These are phyloP conservation scores for Aegilops bicornis DNA, from an alignment of 176 grass and related monocot species.

Conservation along the genomic window DNA sequence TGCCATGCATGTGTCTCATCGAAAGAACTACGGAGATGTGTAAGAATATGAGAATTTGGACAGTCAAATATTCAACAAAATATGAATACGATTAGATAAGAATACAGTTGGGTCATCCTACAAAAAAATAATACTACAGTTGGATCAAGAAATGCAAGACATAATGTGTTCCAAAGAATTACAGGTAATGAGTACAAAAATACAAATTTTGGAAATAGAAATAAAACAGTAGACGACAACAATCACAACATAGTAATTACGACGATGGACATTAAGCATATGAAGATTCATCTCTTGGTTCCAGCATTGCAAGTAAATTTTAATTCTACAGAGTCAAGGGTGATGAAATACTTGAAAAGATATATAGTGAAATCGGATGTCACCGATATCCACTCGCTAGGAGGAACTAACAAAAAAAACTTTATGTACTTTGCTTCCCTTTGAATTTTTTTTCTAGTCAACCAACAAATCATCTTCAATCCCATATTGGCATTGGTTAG, in stretches of 20 bases:
- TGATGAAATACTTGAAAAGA: not conserved
- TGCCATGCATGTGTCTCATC: too few species aligned
- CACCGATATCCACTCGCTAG: not conserved
- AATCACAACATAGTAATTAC: not conserved
- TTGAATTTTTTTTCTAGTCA: not conserved
- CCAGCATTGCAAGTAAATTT: not conserved
- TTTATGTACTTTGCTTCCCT: not conserved
- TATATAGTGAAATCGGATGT: not conserved
- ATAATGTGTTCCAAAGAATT: too few species aligned
- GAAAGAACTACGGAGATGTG: too few species aligned
- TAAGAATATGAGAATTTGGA: too few species aligned
- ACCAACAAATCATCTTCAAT: not conserved
- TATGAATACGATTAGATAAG: too few species aligned
- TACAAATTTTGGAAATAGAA: too few species aligned
- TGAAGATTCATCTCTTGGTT: not conserved
- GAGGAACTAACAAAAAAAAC: not conserved
- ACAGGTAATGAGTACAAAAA: too few species aligned
- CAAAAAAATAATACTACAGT: too few species aligned
- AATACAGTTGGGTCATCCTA: too few species aligned
- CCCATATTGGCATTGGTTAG: not conserved
- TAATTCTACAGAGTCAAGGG: not conserved
- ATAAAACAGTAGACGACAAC: too few species aligned
- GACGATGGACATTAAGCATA: not conserved
- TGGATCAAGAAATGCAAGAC: too few species aligned
- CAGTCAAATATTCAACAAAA: too few species aligned